A percentile compares a stretch with the other conserved stretches of the same genome.
These are phyloP conservation scores for Hanseniaspora hatyaiensis DNA, from an alignment of 805 yeast genomes.

Conservation along the genomic window DNA sequence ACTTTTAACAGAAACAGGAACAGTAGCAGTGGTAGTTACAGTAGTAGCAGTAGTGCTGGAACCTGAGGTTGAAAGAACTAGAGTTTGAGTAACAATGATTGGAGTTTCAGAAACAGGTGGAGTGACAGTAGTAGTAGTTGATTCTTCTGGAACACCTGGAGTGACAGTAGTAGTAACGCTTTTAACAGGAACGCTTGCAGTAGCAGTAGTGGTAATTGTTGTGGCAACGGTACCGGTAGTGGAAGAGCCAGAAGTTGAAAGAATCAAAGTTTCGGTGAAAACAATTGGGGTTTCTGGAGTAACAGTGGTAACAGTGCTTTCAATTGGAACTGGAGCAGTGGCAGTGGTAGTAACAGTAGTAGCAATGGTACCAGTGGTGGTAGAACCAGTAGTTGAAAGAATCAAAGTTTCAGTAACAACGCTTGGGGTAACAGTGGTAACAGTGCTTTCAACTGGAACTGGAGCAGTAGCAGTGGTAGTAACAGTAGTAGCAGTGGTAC, in stretches of 20 bases:
- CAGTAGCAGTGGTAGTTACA: slow-evolving; percentile 1
- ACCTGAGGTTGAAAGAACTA: slow-evolving; percentile 13
- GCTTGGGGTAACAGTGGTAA: slow-evolving; percentile 3
- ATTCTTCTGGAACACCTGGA: slow-evolving; percentile 6
- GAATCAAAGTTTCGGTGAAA: neutral
- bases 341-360: slow-evolving; percentile 16
- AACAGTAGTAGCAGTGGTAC: neutral
- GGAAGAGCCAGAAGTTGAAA: neutral
- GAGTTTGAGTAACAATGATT: slow-evolving; percentile 15
- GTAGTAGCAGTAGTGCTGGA: slow-evolving; percentile 17
- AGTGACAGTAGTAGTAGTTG: slow-evolving; percentile 15
- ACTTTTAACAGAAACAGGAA: neutral
- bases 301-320: slow-evolving; percentile 19
- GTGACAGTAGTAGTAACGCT: slow-evolving; percentile 19
- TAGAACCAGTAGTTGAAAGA: slow-evolving; percentile 9
- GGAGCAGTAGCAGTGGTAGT: neutral
- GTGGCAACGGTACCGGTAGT: neutral
- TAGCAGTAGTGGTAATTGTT: neutral
- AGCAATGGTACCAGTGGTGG: slow-evolving; percentile 16
- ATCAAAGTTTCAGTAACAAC: slow-evolving; percentile 9
- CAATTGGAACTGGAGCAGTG: neutral
- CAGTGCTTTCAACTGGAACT: neutral
- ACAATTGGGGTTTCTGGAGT: slow-evolving; percentile 7
- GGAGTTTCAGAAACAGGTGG: slow-evolving; percentile 12
- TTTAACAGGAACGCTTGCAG: neutral